Base-by-base conservation (phyloP, 345 rosid species). In the Mallotus nudiflorus region DNA sequence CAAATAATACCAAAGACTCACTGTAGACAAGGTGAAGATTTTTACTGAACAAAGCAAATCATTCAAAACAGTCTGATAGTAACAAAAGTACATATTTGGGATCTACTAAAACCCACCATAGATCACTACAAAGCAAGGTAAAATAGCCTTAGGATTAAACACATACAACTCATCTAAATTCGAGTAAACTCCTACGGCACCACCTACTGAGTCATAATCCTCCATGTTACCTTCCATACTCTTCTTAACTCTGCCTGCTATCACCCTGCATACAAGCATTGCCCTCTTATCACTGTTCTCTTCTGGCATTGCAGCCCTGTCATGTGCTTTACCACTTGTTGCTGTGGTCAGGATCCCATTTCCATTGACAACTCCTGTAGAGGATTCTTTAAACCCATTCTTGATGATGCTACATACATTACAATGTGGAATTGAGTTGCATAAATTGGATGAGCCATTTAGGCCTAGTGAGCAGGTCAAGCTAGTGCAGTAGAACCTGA, bases 121-220 rank as follows among this genome's bases (percentile, higher is more conserved):
- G 81, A 90, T 81, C 35, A 88, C 96, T 75, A 90, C 92, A 84
- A 90, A 90, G 73, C 92, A 90, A 76, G 96, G 96, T 80, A 90
- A 76, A 48, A 90, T 90, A 20, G 92, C 89, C 81, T 55, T 86
- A 4, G 84, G 84, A 67, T 90, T 85, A 56, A 85, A 86, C 63
- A 88, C 92, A 68, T 76, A 80, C 72, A 90, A 42, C 77, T 90
- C 96, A 66, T 88, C 96, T 62, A 88, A 72, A 64, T 86, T 85
- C 9, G 89, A 85, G 75, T 85, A 88, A 24, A 85, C 70, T 62
- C 88, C 92, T 35, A 67, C 73, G 0, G 72, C 89, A 48, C 82
- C 86, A 5, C 83, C 89, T 46, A 82, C 72, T 1, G 96, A 90
- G 65, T 90, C 96, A 69, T 82, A 88, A 33, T 86, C 86, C 74